Conservation (phyloP, 345 rosid genomes). For the Corymbia maculata region DNA sequence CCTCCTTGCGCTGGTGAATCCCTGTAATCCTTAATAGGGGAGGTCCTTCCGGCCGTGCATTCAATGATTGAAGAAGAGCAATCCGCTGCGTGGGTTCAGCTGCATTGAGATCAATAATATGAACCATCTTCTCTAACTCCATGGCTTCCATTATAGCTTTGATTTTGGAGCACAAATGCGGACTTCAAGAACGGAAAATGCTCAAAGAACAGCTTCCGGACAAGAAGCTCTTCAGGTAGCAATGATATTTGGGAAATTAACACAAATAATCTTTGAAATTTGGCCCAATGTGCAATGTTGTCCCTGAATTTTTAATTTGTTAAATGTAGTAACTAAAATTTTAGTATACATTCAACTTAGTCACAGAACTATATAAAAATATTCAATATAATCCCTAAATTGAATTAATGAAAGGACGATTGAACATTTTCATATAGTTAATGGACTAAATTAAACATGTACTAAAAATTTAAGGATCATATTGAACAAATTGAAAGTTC, state of each 20-base stretch:
- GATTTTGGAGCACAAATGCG: slow-evolving; percentile 61
- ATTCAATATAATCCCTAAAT: no score
- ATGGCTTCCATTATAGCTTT: slow-evolving; percentile 71
- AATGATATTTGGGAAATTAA: background rate
- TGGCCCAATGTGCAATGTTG: no score
- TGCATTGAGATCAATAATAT: slow-evolving; percentile 69
- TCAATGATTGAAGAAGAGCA: slow-evolving; percentile 64
- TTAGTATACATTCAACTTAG: no score
- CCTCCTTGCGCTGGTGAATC: slow-evolving; percentile 72
- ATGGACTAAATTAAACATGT: no score
- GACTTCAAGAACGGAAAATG: slow-evolving; percentile 70
- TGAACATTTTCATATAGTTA: no score
- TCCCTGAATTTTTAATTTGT: no score
- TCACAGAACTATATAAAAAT: no score
- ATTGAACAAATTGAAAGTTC: no score
- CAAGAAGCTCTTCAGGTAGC: slow-evolving; percentile 52
- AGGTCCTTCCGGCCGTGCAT: slow-evolving; percentile 78
- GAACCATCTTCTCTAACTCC: slow-evolving; percentile 93
- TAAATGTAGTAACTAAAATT: no score
- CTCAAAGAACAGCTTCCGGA: slow-evolving; percentile 53
- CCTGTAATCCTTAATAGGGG: slow-evolving; percentile 84
- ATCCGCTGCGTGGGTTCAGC: slow-evolving; percentile 80
- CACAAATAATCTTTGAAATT: no score
- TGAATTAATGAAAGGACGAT: no score
- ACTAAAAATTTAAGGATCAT: no score